Conservation (phyloP, 306 rosid genomes). For the Pyrus bretschneideri region DNA sequence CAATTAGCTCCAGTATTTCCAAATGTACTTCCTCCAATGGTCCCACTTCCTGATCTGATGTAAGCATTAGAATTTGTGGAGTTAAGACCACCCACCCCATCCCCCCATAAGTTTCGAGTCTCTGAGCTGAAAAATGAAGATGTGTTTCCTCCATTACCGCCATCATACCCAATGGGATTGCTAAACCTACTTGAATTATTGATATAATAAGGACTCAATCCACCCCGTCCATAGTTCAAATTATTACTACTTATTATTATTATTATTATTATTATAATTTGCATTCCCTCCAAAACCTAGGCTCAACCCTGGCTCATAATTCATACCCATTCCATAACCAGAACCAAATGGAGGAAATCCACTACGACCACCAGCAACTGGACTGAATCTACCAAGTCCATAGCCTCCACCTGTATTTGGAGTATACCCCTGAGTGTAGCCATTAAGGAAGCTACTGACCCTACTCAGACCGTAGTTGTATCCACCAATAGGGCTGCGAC, state of each 20-base stretch:
- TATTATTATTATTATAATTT: conserved; percentile 38
- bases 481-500: conserved; percentile 68
- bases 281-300: conserved; percentile 66
- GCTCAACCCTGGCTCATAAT: conserved; percentile 63
- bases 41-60: conserved; percentile 74
- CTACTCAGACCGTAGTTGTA: conserved; percentile 62
- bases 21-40: conserved; percentile 54
- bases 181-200: conserved; percentile 62
- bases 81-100: conserved; percentile 58
- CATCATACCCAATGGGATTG: conserved; percentile 57
- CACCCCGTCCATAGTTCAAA: conserved; percentile 59
- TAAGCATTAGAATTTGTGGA: conserved; percentile 57
- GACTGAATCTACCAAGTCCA: conserved; percentile 81
- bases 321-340: conserved; percentile 75
- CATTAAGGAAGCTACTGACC: conserved; percentile 67
- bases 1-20: conserved; percentile 80
- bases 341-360: conserved; percentile 67
- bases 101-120: conserved; percentile 74
- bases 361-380: conserved; percentile 57
- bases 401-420: conserved; percentile 64
- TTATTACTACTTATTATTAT: conserved; percentile 31
- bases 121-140: conserved; percentile 68
- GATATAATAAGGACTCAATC: conserved; percentile 55
- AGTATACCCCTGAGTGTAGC: conserved; percentile 68
- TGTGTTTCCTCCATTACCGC: conserved; percentile 59